Base-by-base conservation (phyloP, 495 filamentous ascomycete genomes). In the Eremomyces bilateralis region DNA sequence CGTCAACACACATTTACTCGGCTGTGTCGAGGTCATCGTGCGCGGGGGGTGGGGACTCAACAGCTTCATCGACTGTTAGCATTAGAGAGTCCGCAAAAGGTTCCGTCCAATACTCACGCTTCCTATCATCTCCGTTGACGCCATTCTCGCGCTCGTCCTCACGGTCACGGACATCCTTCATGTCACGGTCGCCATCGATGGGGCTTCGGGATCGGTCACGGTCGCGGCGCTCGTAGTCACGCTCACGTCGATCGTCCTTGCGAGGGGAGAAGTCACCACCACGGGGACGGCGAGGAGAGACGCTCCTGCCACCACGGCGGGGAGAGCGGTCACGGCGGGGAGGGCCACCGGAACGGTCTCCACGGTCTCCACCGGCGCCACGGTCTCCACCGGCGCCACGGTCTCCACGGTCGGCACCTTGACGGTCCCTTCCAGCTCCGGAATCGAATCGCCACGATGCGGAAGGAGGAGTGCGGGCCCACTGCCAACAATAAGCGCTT, bases 391-490 rank as follows among this genome's bases (percentile, higher is more conserved):
- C 39, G 16, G n/a, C 38, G 27, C 31, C 35, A 20, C 64, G 64
- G 39, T 45, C 46, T 40, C 80, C 76, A 57, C 80, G 73, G 29
- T 75, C 77, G n/a, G n/a, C n/a, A n/a, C n/a, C n/a, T n/a, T n/a
- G n/a, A 45, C 17, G 19, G 15, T 38, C 39, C 20, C 38, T 42
- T 18, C 35, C 33, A 33, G 39, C 20, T 13, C 52, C 53, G 5
- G 77, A 80, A 51, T 99, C 88, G 48, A 95, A 99, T 29, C 88
- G 76, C 88, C 88, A 99, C 36, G 85, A 94, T 30, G 90, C 90
- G 30, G 88, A 99, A 13, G 90, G 88, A 31, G 88, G 88, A 48
- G 88, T 99, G 43, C 88, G 80, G 47, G 88, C 88, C 88, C 88
- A 99, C 88, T 99, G 38, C 4, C 34, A 15, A 5, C 36, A 4